phyloP scores from a whole-genome alignment of 345 rosid genomes.

The Bruguiera parviflora region DNA sequence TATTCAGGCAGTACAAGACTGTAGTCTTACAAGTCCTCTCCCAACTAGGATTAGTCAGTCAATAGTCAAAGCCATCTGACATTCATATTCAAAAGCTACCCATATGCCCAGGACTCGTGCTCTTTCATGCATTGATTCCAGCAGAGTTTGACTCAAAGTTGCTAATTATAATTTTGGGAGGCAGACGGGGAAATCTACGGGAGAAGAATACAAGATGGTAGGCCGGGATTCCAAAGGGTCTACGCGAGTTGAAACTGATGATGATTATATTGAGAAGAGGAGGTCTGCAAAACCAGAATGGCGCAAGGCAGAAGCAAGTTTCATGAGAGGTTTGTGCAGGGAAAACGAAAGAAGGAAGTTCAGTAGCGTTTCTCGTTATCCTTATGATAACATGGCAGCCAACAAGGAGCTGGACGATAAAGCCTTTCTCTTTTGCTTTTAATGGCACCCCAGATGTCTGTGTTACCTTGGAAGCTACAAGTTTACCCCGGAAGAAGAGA shows the following conservation, averaged over 20 bases:
- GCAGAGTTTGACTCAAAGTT: too few relatives aligned
- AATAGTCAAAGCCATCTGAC: too few relatives aligned
- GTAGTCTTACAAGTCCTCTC: too few relatives aligned
- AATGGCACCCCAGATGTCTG: conserved; percentile 9
- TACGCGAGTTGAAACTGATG: neutral
- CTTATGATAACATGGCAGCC: too few relatives aligned
- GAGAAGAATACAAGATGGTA: conserved; percentile 1
- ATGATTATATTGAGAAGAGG: neutral
- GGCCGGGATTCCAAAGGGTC: neutral
- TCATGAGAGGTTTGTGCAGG: conserved; percentile 2
- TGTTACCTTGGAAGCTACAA: conserved; percentile 31
- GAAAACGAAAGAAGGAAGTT: neutral
- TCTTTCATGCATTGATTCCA: too few relatives aligned
- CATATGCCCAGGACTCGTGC: too few relatives aligned
- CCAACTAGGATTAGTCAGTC: too few relatives aligned
- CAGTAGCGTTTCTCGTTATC: neutral
- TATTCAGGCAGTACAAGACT: too few relatives aligned
- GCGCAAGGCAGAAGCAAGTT: conserved; percentile 28
- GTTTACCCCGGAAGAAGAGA: conserved; percentile 16
- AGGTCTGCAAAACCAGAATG: conserved; percentile 26
- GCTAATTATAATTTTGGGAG: too few relatives aligned
- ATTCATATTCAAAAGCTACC: too few relatives aligned
- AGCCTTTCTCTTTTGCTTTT: neutral
- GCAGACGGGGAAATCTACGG: too few relatives aligned
- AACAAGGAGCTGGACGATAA: neutral